A percentile compares a stretch with the other conserved stretches of the same genome.
phyloP scores from a whole-genome alignment of 2,329 filamentous ascomycete genomes.

The Chaetomium sp. region DNA sequence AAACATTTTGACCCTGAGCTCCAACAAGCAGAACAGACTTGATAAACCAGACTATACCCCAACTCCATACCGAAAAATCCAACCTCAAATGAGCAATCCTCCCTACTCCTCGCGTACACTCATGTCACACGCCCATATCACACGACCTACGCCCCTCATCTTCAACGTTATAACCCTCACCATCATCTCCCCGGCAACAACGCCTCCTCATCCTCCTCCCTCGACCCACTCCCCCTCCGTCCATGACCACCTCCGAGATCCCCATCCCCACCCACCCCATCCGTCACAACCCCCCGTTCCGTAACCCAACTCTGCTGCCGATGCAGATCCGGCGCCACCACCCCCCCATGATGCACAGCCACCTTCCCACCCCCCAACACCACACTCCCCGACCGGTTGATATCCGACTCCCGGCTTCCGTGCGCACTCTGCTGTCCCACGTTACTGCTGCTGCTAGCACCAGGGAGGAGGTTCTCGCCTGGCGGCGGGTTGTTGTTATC shows the following conservation, averaged over 20 bases:
- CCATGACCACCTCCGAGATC: background rate
- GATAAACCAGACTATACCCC: too few species aligned
- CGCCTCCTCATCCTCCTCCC: slow-evolving; percentile 9
- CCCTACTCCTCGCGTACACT: background rate
- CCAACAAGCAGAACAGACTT: too few species aligned
- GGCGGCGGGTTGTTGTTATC: background rate
- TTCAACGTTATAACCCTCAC: background rate
- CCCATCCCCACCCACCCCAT: slow-evolving; percentile 8
- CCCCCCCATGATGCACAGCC: slow-evolving; percentile 4
- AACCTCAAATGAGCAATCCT: too few species aligned
- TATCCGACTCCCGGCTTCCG: background rate
- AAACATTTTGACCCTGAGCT: too few species aligned
- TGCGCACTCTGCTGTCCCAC: background rate
- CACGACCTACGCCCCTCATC: background rate
- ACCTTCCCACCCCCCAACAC: slow-evolving; percentile 18
- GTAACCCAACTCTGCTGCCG: slow-evolving; percentile 21
- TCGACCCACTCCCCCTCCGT: background rate
- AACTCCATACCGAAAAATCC: too few species aligned
- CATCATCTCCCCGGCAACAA: slow-evolving; percentile 3
- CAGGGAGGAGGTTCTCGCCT: too few species aligned
- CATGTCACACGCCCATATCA: background rate
- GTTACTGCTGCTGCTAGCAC: background rate
- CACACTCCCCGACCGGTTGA: slow-evolving; percentile 18
- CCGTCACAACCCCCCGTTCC: slow-evolving; percentile 13
- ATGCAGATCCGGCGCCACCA: background rate